Base-by-base conservation (phyloP, 768 basidiomycete species). In the Hypsizygus marmoreus region DNA sequence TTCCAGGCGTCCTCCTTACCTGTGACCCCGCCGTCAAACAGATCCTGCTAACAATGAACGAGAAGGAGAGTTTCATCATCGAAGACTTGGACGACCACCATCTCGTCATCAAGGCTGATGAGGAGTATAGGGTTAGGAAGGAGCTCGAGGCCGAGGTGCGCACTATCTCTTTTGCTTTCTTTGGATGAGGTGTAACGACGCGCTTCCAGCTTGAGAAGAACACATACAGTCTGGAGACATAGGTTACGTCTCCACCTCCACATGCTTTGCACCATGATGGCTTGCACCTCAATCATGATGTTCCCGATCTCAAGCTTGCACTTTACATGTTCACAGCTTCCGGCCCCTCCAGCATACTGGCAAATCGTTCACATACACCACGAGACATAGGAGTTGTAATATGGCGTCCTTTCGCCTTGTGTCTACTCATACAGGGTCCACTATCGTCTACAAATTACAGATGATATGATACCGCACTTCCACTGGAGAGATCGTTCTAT, bases 21-120 rank as follows among this genome's bases (percentile, higher is more conserved):
- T 87, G 91, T 59, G 91, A 94, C 63, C 82, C 89, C 1, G 91
- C 90, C 1, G 91, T 94, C 49, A 94, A 93, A 66, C 89, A 92
- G 61, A 91, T 93, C 44, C 73, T 93, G 26, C 71, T 91, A 40
- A 71, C 81, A 25, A 81, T 93, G 84, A 88, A 93, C 60, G 88
- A 92, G 59, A 84, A 78, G 58, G 73, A 80, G 7, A 79, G 74
- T 43, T 94, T 94, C 63, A 84, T 94, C 51, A 88, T 94, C 49
- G 87, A 92, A 56, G 91, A 94, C 57, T 64, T 94, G 19, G 91
- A 93, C 59, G 88, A 91, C 55, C 78, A 81, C 50, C 89, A 92
- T 66, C 58, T 94, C 2, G 81, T 93, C 42, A 86, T 93, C 63
- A 88, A 87, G 57, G 84, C 85, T 1, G 91, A 93, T 47, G 82